Evolutionary conservation across 805 yeast genomes (phyloP).

Genomic region (Kodamaea jinghongensis): DNA sequence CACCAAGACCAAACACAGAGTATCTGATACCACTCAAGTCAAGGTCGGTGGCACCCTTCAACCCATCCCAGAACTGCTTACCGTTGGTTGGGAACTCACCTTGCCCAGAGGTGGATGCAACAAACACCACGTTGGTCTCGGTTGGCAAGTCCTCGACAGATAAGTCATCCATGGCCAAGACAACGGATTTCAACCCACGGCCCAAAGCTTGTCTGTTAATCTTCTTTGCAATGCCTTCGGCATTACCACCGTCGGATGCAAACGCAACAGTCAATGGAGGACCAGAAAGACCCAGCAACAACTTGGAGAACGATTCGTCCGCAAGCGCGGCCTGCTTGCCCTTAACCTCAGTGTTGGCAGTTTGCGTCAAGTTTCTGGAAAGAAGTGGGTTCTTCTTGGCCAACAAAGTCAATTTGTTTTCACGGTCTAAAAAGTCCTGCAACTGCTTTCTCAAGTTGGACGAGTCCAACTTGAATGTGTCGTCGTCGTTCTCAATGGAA

Average conservation of each 20-base stretch:
- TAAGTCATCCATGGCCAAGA: slow-evolving; percentile 67
- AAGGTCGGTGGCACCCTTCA: slow-evolving; percentile 58
- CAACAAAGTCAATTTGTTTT: slow-evolving; percentile 79
- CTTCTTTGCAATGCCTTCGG: slow-evolving; percentile 76
- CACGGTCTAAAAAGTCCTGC: slow-evolving; percentile 80
- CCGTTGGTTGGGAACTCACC: slow-evolving; percentile 88
- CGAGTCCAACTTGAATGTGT: slow-evolving; percentile 82
- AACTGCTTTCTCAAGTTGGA: slow-evolving; percentile 74
- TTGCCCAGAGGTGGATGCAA: slow-evolving; percentile 79
- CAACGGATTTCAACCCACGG: slow-evolving; percentile 69
- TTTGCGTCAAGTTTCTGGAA: slow-evolving; percentile 66
- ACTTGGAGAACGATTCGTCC: slow-evolving; percentile 69
- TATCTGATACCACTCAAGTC: slow-evolving; percentile 59
- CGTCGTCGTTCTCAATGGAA: slow-evolving; percentile 41
- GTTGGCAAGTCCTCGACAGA: slow-evolving; percentile 69
- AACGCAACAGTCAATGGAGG: slow-evolving; percentile 85
- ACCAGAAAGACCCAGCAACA: slow-evolving; percentile 85
- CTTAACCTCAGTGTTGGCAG: slow-evolving; percentile 57
- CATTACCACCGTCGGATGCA: slow-evolving; percentile 93
- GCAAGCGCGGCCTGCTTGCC: slow-evolving; percentile 64
- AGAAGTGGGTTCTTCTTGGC: slow-evolving; percentile 69
- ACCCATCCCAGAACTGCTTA: slow-evolving; percentile 69
- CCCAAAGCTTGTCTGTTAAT: slow-evolving; percentile 75
- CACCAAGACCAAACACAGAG: slow-evolving; percentile 77
- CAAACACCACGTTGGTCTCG: slow-evolving; percentile 66